Evolutionary conservation across 2,329 filamentous ascomycete genomes (phyloP).

Genomic region (Trichoderma sp.): DNA sequence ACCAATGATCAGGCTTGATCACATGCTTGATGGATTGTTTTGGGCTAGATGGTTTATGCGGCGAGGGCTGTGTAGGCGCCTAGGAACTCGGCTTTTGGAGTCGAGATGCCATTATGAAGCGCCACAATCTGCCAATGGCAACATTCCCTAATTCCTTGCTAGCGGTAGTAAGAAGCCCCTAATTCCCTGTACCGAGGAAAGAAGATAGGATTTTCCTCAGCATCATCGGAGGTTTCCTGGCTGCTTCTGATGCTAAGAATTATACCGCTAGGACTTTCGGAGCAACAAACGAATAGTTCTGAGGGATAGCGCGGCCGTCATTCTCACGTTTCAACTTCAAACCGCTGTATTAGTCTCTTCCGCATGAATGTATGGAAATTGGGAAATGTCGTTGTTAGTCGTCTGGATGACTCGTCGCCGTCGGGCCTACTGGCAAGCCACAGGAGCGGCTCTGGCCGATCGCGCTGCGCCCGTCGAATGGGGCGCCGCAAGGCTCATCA

Average conservation of each 20-base stretch:
- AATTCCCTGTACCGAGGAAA: background rate
- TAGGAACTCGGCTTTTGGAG: conserved; percentile 17
- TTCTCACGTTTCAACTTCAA: background rate
- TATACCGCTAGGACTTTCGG: conserved; percentile 6
- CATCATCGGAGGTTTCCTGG: background rate
- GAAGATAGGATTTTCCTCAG: background rate
- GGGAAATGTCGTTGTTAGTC: background rate
- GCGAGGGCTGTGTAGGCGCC: conserved; percentile 9
- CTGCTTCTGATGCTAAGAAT: background rate
- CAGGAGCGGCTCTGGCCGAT: background rate
- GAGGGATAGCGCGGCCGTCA: background rate
- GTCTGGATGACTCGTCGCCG: background rate
- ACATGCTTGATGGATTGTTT: background rate
- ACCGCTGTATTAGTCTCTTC: background rate
- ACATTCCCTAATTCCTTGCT: background rate
- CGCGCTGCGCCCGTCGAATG: conserved; percentile 2
- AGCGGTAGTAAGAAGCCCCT: background rate
- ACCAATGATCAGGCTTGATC: background rate
- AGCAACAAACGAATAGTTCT: background rate
- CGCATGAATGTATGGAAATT: background rate
- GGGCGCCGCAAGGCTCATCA: background rate
- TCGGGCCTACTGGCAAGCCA: conserved; percentile 22
- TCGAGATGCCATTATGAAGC: conserved; percentile 16
- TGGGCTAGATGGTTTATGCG: conserved; percentile 4
- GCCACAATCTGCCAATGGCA: background rate